Conservation (phyloP, 2,329 filamentous ascomycete species). For the Trichoderma pleuroti region DNA sequence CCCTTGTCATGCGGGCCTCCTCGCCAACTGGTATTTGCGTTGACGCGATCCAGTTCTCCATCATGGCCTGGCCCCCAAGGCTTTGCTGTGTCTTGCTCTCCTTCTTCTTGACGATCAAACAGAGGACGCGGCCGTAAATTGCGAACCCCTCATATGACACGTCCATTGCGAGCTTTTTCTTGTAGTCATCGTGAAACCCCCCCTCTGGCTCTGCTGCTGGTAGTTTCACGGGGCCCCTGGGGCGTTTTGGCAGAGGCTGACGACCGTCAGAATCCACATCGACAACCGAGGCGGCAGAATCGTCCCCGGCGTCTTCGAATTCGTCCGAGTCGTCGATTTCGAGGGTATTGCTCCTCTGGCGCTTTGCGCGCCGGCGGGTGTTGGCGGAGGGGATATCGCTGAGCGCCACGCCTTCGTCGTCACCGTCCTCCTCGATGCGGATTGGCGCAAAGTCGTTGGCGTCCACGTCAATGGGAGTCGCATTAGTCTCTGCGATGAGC, state of each 20-base stretch:
- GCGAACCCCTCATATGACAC: constrained; percentile 93
- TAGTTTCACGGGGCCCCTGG: constrained; percentile 31
- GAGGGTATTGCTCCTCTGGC: constrained; percentile 25
- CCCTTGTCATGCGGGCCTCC: constrained; percentile 29
- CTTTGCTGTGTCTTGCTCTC: constrained; percentile 47
- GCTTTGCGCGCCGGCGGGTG: constrained; percentile 28
- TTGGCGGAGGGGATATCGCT: constrained; percentile 35
- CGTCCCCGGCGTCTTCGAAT: constrained; percentile 31
- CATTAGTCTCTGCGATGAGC: constrained; percentile 55
- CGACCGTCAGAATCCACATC: constrained; percentile 40
- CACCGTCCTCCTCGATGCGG: constrained; percentile 50
- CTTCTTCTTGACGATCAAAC: constrained; percentile 79
- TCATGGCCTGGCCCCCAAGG: constrained; percentile 60
- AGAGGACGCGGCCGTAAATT: constrained; percentile 90
- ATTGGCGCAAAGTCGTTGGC: constrained; percentile 34
- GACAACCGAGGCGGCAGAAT: constrained; percentile 35
- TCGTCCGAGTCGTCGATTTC: constrained; percentile 21
- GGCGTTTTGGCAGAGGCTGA: constrained; percentile 45
- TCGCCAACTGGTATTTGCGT: constrained; percentile 60
- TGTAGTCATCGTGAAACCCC: constrained; percentile 56
- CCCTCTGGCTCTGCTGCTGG: constrained; percentile 26
- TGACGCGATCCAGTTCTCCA: constrained; percentile 82
- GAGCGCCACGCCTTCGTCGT: constrained; percentile 30
- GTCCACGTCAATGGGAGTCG: constrained; percentile 53
- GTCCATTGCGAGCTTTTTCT: constrained; percentile 85